Conservation (phyloP, 2,329 filamentous ascomycete genomes). For the Fusarium pilosicola region DNA sequence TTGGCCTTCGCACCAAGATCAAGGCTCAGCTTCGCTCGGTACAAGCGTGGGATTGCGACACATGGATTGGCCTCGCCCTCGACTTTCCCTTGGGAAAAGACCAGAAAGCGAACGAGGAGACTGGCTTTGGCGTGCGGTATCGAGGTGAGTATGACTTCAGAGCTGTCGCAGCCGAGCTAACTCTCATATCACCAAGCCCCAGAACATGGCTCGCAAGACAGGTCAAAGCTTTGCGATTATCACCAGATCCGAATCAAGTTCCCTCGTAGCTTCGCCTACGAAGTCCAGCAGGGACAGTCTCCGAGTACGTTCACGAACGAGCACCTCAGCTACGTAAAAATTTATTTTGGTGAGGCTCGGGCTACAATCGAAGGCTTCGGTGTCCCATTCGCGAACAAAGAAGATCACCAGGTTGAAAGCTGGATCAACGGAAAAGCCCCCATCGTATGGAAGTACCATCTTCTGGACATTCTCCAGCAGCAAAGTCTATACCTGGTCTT, state of each 20-base stretch:
- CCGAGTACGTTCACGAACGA: not conserved
- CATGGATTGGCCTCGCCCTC: not conserved
- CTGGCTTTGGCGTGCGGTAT: conserved; percentile 7
- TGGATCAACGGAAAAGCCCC: conserved; percentile 7
- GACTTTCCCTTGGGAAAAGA: not conserved
- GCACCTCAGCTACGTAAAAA: not conserved
- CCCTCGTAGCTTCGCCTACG: not conserved
- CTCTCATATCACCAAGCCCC: not conserved
- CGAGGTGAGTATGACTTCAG: not conserved
- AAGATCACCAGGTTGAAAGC: not conserved
- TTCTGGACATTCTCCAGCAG: not conserved
- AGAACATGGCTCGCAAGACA: not conserved
- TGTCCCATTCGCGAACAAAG: not conserved
- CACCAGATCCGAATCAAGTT: not conserved
- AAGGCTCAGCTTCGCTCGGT: not conserved
- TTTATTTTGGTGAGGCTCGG: not conserved
- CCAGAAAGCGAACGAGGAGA: not conserved
- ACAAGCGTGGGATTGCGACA: not conserved
- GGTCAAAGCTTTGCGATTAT: not conserved
- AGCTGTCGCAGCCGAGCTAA: not conserved
- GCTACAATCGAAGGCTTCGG: not conserved
- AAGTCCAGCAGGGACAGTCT: not conserved
- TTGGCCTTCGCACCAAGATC: not conserved
- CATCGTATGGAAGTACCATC: not conserved
- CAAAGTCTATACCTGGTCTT: not conserved